Base-by-base conservation (phyloP, 208 protist species). In the Acanthamoeba triangularis region DNA sequence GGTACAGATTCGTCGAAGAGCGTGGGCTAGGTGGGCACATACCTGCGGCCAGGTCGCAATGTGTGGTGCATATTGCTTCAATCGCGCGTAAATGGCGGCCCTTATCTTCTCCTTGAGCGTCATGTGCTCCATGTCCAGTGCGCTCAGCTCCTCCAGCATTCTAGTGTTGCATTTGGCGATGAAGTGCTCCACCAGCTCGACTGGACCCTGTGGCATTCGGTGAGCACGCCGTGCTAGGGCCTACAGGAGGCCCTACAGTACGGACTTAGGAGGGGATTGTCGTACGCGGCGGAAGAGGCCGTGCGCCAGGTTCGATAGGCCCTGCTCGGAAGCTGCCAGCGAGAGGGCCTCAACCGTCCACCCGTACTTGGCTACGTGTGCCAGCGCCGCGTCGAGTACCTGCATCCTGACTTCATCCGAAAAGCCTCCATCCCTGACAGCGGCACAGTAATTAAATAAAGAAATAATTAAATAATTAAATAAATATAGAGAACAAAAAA, bases 201-300 rank as follows among this genome's bases (percentile, higher is more conserved):
- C 84, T 25, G 84, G 84, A 3, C 84, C 84, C 84, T 90, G 49
- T 35, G 5, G 49, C 54, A 85, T 14, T 18, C 16, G 10, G 41
- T n/a, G 5, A 20, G 33, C 23, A n/a, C 23, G 49, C 7, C 23
- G 0, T 59, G n/a, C 30, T 16, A 85, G 49, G n/a, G n/a, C n/a
- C n/a, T n/a, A n/a, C n/a, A n/a, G n/a, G n/a, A n/a, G n/a, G n/a
- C n/a, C n/a, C n/a, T n/a, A n/a, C n/a, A n/a, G n/a, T n/a, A n/a
- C n/a, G n/a, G n/a, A n/a, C n/a, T n/a, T n/a, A n/a, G n/a, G 2
- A 25, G 54, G 18, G 54, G 14, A 59, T 18, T 18, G 54, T 8
- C 18, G 54, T 90, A 90, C 84, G 11, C 84, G 84, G n/a, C 35
- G 84, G 84, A 90, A 90, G 84, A 90, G 84, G 52, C 84, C 84